A percentile compares a stretch with the other conserved stretches of the same genome.
phyloP scores from a whole-genome alignment of 306 rosid species.

The Cajanus cajan region DNA sequence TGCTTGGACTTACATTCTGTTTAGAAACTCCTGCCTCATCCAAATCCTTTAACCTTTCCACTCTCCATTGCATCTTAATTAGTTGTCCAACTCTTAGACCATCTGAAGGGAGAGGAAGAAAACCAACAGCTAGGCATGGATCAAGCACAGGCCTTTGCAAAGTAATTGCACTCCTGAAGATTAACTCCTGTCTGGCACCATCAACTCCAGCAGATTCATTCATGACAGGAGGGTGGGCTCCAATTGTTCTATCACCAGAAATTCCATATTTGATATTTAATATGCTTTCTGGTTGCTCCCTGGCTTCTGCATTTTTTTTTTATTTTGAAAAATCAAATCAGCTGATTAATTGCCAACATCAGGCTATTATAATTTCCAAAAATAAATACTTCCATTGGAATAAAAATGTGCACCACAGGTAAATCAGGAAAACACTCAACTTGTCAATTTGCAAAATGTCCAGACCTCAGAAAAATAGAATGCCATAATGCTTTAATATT shows the following conservation, averaged over 20 bases:
- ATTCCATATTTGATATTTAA: conserved; percentile 80
- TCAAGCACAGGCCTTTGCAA: conserved; percentile 97
- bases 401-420: neutral
- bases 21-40: conserved; percentile 49
- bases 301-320: conserved; percentile 47
- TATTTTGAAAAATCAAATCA: conserved; percentile 11
- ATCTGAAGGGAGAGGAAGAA: conserved; percentile 91
- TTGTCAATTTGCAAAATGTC: conserved; percentile 10
- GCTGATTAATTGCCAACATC: conserved; percentile 16
- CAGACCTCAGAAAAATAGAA: neutral
- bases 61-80: conserved; percentile 92
- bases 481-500: neutral
- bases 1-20: conserved; percentile 56
- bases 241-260: conserved; percentile 74
- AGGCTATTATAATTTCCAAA: conserved; percentile 21
- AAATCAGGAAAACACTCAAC: neutral
- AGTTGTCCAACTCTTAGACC: conserved; percentile 89
- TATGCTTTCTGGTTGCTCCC: conserved; percentile 62
- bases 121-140: conserved; percentile 92
- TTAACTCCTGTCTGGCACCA: conserved; percentile 59
- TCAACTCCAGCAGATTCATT: conserved; percentile 44
- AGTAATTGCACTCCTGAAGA: conserved; percentile 76
- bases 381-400: conserved; percentile 19
- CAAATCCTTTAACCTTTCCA: conserved; percentile 82
- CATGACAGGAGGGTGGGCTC: conserved; percentile 84